Conservation (phyloP, 768 basidiomycete species). For the Serpula lacrymans region DNA sequence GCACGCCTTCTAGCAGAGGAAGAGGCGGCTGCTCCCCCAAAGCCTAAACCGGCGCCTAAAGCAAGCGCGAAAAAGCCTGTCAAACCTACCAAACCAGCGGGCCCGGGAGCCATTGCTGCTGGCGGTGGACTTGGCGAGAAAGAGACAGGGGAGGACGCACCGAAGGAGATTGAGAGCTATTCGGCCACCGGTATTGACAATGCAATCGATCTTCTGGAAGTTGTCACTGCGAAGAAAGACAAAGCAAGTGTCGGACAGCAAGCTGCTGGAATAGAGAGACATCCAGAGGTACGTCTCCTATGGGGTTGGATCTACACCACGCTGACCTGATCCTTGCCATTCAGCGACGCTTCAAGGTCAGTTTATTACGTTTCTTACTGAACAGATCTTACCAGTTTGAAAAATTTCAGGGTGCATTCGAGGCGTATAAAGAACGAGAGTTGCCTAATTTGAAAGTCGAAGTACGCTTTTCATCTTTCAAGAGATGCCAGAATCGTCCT, state of each 20-base stretch:
- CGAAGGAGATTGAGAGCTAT: slow-evolving; percentile 59
- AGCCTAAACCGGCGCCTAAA: slow-evolving; percentile 64
- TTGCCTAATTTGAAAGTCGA: slow-evolving; percentile 75
- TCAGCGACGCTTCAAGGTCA: slow-evolving; percentile 86
- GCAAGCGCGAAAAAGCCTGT: slow-evolving; percentile 54
- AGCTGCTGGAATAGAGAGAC: slow-evolving; percentile 82
- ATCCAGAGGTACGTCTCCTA: slow-evolving; percentile 78
- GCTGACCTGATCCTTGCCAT: slow-evolving; percentile 12
- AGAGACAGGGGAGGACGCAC: slow-evolving; percentile 25
- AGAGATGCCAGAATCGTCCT: slow-evolving; percentile 8
- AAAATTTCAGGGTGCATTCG: slow-evolving; percentile 66
- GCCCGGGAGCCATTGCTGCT: slow-evolving; percentile 82
- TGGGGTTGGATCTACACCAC: background rate
- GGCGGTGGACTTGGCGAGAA: slow-evolving; percentile 46
- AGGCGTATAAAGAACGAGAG: slow-evolving; percentile 86
- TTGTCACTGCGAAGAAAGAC: slow-evolving; percentile 90
- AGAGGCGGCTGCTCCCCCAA: slow-evolving; percentile 58
- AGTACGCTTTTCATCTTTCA: slow-evolving; percentile 37
- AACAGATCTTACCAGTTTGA: slow-evolving; percentile 4
- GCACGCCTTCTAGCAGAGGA: slow-evolving; percentile 87
- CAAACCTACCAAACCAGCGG: slow-evolving; percentile 60
- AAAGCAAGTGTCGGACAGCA: slow-evolving; percentile 87
- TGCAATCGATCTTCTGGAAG: slow-evolving; percentile 82
- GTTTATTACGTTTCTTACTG: slow-evolving; percentile 5
- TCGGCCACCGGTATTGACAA: slow-evolving; percentile 88